Evolutionary conservation across 805 yeast species (phyloP).

Genomic region (Candida sphagnicola): DNA sequence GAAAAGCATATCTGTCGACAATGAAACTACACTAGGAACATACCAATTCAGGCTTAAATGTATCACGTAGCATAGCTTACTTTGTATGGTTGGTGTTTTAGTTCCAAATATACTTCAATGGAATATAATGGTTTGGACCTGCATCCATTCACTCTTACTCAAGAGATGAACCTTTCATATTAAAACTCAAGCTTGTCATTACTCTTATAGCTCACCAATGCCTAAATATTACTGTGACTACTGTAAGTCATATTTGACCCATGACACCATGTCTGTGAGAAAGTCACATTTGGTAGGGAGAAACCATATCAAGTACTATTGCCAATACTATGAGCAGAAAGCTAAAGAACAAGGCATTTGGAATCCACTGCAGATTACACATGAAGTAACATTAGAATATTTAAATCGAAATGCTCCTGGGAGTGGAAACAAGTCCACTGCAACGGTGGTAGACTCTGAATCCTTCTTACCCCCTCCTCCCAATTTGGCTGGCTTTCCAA

Average conservation of each 20-base stretch:
- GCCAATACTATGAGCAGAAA: constrained; percentile 65
- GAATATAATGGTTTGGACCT: too few species aligned
- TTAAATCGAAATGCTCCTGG: constrained; percentile 34
- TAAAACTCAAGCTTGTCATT: too few species aligned
- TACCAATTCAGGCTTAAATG: too few species aligned
- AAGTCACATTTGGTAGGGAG: constrained; percentile 75
- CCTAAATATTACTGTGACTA: constrained; percentile 80
- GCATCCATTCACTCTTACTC: too few species aligned
- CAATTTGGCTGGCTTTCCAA: constrained; percentile 21
- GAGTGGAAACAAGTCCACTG: constrained; percentile 7
- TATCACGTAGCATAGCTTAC: too few species aligned
- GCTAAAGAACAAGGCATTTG: constrained; percentile 36
- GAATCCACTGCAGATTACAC: constrained; percentile 28
- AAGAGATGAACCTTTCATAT: too few species aligned
- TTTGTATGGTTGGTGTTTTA: too few species aligned
- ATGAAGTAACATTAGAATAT: constrained; percentile 31
- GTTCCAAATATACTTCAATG: too few species aligned
- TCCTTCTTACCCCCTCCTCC: constrained; percentile 33
- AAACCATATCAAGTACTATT: constrained; percentile 67
- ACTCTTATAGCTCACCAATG: too few species aligned
- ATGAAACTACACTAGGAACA: too few species aligned
- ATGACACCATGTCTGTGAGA: constrained; percentile 83
- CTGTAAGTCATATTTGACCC: constrained; percentile 79
- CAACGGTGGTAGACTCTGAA: constrained; percentile 7
- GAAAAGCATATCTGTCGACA: too few species aligned